Evolutionary conservation across 768 basidiomycete genomes (phyloP), one percentile per base, ranked within the genome.

Genomic region (Lactarius deliciosus): DNA sequence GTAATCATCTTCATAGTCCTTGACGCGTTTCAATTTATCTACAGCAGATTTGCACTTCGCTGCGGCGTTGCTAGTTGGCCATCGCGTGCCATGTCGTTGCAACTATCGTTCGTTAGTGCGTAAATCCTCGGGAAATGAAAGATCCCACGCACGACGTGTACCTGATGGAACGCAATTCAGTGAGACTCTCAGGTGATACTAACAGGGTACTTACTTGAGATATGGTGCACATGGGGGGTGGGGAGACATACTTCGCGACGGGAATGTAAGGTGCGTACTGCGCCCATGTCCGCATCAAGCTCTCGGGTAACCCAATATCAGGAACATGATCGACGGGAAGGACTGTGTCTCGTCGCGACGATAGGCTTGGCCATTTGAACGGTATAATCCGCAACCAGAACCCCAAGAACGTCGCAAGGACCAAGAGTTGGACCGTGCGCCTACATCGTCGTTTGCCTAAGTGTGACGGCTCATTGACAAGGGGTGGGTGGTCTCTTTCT

Each of bases 71-170:
- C 73, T 69, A 0, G 91, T 93, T 0, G 92, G 92, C 71, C 81
- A 93, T 38, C 92, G 85, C 1, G 90, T 85, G 3, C 91, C 92
- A 72, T 95, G 92, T 13, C 92, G 81, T 76, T 93, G 88, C 10
- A 95, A 78, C 91, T 93, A 34, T 18, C 40, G 36, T 11, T 53
- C 53, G 40, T 55, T 30, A 64, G 45, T 45, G 16, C 20, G 9
- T 28, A 34, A 54, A 9, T 45, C 50, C 40, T 55, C 32, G 36
- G 3, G 41, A 2, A 1, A 50, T 53, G 1, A 65, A 57, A 30
- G 34, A 10, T 45, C 43, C 36, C 38, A 65, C 86, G 68, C 73
- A 88, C 87, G 54, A 88, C 82, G 69, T 88, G 86, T 40, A 83
- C 86, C 86, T 89, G 64, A 57, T 10, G 64, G 32, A 60, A 34